Evolutionary conservation across 1,284 basidiomycete genomes (phyloP), one percentile per base, ranked within the genome.

Genomic region (Microbotryomycetes sp.): DNA sequence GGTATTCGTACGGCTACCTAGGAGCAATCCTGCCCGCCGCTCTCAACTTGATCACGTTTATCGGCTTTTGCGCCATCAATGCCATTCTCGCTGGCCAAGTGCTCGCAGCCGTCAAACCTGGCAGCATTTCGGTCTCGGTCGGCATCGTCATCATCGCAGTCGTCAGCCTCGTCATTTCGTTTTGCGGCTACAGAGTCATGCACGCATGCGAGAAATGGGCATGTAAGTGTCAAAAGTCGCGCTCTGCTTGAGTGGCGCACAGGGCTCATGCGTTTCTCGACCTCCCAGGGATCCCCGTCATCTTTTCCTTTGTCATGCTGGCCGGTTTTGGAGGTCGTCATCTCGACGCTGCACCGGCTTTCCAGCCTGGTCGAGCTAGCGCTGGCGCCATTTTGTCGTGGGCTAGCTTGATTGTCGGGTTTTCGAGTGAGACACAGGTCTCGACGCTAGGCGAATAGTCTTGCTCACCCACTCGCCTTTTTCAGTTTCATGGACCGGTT

Each of bases 141-240:
- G 92, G 92, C 1, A 97, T 97, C 60, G 87, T 92, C 27, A 84
- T 97, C 52, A 86, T 94, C 27, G 81, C 83, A 0, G 68, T 88
- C 29, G 80, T 94, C 50, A 86, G 88, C 3, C 80, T 97, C 26
- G 72, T 89, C 15, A 76, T 91, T 23, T 88, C 87, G 11, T 91
- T 92, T 73, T 87, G 84, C 72, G 89, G 89, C 0, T 85, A 85
- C 72, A 82, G 79, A 52, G 81, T 90, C 11, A 79, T 92, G n/a
- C 75, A 76, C 46, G 45, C 26, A 1, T 45, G 58, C 16, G 66
- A 68, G 50, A 56, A 69, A 52, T 72, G 54, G 57, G 64, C 62
- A 0, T 72, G 48, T 73, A 41, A 41, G 71, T 4, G 74, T 73
- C 31, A 61, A 59, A 1, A 35, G 57, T 0, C 30, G 50, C 16